Evolutionary conservation across 169 alveolate species (phyloP).

Genomic region (Neospora caninum): DNA sequence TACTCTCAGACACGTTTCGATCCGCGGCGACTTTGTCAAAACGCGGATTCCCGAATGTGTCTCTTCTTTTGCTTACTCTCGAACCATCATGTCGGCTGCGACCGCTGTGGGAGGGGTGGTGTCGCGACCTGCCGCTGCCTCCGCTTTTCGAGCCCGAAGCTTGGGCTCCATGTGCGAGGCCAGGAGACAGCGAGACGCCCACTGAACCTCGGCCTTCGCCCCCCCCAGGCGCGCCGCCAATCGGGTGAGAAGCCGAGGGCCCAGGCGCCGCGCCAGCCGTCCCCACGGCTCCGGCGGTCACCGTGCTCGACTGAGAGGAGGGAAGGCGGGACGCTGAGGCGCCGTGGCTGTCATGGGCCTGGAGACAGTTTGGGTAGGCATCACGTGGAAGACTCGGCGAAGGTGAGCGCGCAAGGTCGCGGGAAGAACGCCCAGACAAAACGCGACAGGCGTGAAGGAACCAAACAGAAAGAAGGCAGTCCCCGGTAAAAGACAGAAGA

Average conservation of each 20-base stretch:
- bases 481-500: too few species aligned
- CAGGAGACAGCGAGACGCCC: neutral
- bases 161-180: neutral
- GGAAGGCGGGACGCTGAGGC: neutral
- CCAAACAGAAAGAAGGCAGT: too few species aligned
- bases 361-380: too few species aligned
- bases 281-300: neutral
- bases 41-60: too few species aligned
- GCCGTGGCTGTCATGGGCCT: neutral
- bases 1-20: too few species aligned
- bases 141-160: neutral
- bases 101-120: neutral
- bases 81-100: neutral
- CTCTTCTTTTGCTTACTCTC: neutral
- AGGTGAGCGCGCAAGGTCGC: too few species aligned
- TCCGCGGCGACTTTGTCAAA: too few species aligned
- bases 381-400: too few species aligned
- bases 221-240: neutral
- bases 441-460: too few species aligned
- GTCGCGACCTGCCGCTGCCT: neutral
- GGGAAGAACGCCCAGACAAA: too few species aligned
- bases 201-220: neutral
- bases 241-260: neutral
- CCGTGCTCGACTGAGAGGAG: conserved; percentile 1
- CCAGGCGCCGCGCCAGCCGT: neutral